phyloP scores from a whole-genome alignment of 1,139 yeast genomes.

The Taiozyma sp. region DNA sequence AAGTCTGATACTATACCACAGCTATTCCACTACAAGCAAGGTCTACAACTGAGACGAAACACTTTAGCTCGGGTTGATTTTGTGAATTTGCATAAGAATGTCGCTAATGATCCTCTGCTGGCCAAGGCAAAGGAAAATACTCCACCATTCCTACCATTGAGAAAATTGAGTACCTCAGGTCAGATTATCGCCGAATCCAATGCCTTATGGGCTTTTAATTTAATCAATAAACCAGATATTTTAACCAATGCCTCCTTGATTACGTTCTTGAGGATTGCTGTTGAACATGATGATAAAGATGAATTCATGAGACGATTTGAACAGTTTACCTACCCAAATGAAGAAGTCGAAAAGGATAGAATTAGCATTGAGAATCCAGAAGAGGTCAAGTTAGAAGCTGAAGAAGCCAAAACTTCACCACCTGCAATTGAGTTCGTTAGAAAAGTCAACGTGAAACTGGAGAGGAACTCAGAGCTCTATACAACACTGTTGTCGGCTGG shows the following conservation, averaged over 20 bases:
- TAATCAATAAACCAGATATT: slow-evolving; percentile 36
- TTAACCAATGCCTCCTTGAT: slow-evolving; percentile 40
- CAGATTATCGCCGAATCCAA: slow-evolving; percentile 68
- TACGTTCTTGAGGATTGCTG: slow-evolving; percentile 50
- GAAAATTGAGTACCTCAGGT: slow-evolving; percentile 32
- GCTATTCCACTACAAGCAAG: slow-evolving; percentile 39
- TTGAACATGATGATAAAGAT: slow-evolving; percentile 36
- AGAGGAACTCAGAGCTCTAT: slow-evolving; percentile 37
- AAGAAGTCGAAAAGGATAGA: slow-evolving; percentile 7
- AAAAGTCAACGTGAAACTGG: slow-evolving; percentile 9
- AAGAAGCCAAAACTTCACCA: slow-evolving; percentile 9
- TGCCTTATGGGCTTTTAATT: slow-evolving; percentile 64
- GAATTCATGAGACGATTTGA: slow-evolving; percentile 51
- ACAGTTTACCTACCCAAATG: slow-evolving; percentile 39
- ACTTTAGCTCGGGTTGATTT: slow-evolving; percentile 34
- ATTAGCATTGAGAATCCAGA: slow-evolving; percentile 5
- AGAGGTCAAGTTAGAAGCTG: slow-evolving; percentile 3
- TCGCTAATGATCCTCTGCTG: slow-evolving; percentile 24
- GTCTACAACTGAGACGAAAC: slow-evolving; percentile 41
- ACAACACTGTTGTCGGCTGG: slow-evolving; percentile 65
- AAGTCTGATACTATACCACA: slow-evolving; percentile 33
- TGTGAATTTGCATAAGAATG: slow-evolving; percentile 17
- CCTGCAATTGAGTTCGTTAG: slow-evolving; percentile 9
- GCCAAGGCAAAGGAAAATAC: slow-evolving; percentile 19
- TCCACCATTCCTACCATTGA: slow-evolving; percentile 68